Evolutionary conservation across 495 filamentous ascomycete species (phyloP), one percentile per base, ranked within the genome.

Genomic region (Saxophila tyrrhenica): DNA sequence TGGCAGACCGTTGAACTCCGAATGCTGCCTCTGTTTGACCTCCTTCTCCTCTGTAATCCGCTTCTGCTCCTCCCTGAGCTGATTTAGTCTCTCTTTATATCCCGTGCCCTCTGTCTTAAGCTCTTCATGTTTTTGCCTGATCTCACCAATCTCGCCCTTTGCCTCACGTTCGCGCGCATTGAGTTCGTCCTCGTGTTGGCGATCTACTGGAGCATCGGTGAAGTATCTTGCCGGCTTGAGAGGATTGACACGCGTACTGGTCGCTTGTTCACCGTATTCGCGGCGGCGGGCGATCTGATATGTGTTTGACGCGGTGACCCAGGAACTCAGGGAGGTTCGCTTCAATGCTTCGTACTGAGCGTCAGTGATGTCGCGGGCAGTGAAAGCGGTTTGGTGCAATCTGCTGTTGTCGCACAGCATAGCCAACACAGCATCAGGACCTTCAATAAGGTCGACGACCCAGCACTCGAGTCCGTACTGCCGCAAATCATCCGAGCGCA

Each of bases 391-490:
- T n/a, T 70, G 67, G 59, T 94, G 79, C 1, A 96, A 58, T 21
- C 67, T 72, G 20, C 72, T 73, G 49, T 85, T 81, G 22, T 75
- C 74, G 62, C 87, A 95, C 25, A 99, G 76, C 83, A 94, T 89
- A 21, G 87, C 81, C 25, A 96, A 69, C 1, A 99, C 86, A 2
- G 87, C 80, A 16, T 86, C 85, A 1, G 92, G 92, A 0, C 89
- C 92, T 22, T 78, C 74, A 11, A 99, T 63, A 51, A 73, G 86
- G 59, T 96, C 83, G 2, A 83, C 72, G 3, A 85, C 80, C 74
- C 84, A 95, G 10, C 81, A 80, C 52, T 92, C 84, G 48, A 97
- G 82, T 1, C 89, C 91, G 47, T 80, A 70, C 2, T 56, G 50
- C 25, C 61, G 62, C 50, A 89, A 63, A 48, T 86, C 72, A 9